These are phyloP conservation scores for Daldinia sp. DNA, from an alignment of 2,329 filamentous ascomycete species.

Conservation along the genomic window DNA sequence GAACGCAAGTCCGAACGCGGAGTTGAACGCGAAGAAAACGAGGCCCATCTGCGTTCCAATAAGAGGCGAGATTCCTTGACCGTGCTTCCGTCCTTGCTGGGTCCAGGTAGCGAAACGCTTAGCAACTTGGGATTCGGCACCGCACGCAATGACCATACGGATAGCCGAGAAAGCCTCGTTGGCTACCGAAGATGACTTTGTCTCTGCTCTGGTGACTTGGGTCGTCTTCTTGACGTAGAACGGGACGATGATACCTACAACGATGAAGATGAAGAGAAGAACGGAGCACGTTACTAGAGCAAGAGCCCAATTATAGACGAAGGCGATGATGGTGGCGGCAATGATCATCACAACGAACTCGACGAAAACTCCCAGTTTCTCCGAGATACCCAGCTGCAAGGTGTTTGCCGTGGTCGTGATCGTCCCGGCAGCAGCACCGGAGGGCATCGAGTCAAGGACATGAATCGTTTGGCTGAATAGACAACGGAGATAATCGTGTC, in stretches of 20 bases:
- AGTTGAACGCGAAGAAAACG: slow-evolving; percentile 63
- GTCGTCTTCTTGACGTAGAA: slow-evolving; percentile 63
- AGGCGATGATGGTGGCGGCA: slow-evolving; percentile 62
- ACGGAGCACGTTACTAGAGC: slow-evolving; percentile 66
- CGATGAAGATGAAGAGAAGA: slow-evolving; percentile 63
- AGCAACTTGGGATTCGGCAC: slow-evolving; percentile 64
- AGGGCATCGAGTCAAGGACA: slow-evolving; percentile 71
- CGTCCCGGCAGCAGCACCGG: slow-evolving; percentile 67
- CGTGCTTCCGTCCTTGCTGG: slow-evolving; percentile 56
- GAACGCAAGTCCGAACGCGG: slow-evolving; percentile 65
- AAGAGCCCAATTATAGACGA: slow-evolving; percentile 65
- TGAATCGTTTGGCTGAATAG: slow-evolving; percentile 73
- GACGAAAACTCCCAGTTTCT: slow-evolving; percentile 67
- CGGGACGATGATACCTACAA: slow-evolving; percentile 59
- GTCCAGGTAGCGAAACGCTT: slow-evolving; percentile 64
- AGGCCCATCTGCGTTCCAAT: slow-evolving; percentile 62
- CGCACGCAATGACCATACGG: slow-evolving; percentile 69
- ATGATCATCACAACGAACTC: slow-evolving; percentile 64
- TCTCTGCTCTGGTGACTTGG: slow-evolving; percentile 60
- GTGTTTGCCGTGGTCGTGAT: slow-evolving; percentile 71
- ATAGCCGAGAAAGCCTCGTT: slow-evolving; percentile 68
- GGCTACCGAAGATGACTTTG: slow-evolving; percentile 65
- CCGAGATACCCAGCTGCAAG: slow-evolving; percentile 70
- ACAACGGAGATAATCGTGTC: slow-evolving; percentile 69
- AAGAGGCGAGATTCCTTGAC: slow-evolving; percentile 59